These are phyloP conservation scores for Colletotrichum agaves DNA, from an alignment of 2,329 filamentous ascomycete species.

Conservation along the genomic window DNA sequence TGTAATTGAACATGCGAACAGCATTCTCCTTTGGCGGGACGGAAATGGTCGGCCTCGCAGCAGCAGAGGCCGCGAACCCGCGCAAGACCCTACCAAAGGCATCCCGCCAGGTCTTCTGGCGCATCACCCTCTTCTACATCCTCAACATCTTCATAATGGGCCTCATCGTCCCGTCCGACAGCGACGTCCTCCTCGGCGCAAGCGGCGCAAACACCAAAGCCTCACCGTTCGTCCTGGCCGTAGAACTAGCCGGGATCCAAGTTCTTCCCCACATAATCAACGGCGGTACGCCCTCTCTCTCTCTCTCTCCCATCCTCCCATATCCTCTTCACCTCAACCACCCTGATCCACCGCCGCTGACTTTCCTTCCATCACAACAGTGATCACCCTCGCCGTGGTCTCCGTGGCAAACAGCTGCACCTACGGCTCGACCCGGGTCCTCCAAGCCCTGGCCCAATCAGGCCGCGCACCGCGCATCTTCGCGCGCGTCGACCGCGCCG, in stretches of 20 bases:
- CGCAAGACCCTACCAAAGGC: conserved; percentile 79
- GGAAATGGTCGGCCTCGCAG: conserved; percentile 80
- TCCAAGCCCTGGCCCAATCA: conserved; percentile 78
- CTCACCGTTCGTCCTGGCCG: conserved; percentile 82
- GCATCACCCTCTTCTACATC: conserved; percentile 84
- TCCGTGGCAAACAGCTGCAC: conserved; percentile 82
- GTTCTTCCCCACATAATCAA: conserved; percentile 77
- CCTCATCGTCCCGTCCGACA: conserved; percentile 80
- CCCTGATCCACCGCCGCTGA: background rate
- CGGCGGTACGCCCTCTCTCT: conserved; percentile 56
- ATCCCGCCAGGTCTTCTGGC: conserved; percentile 83
- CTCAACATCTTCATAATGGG: conserved; percentile 78
- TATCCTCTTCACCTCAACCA: no score
- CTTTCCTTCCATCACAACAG: background rate
- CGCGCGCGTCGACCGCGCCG: conserved; percentile 74
- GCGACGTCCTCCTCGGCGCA: conserved; percentile 66
- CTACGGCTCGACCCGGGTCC: conserved; percentile 78
- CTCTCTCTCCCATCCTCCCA: background rate
- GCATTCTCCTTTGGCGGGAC: conserved; percentile 83
- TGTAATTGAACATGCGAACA: no score
- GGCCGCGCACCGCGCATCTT: conserved; percentile 78
- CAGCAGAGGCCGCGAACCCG: conserved; percentile 82
- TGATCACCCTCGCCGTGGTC: conserved; percentile 79
- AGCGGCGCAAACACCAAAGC: conserved; percentile 46
- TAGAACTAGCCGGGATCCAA: conserved; percentile 71